Conservation (phyloP, 768 basidiomycete genomes). For the Porphyrellus cyaneotinctus region DNA sequence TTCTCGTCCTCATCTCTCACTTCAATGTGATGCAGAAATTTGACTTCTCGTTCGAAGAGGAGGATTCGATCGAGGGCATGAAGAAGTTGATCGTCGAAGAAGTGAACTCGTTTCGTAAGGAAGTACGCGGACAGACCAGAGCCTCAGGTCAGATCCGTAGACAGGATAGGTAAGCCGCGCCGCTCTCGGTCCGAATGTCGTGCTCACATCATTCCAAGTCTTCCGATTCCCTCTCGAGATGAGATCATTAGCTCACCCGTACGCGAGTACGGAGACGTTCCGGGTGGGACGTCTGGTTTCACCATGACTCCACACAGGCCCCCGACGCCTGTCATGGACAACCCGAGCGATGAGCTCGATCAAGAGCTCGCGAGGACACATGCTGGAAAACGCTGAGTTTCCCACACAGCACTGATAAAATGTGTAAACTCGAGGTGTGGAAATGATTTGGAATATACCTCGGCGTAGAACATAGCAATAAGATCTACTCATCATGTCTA, state of each 20-base stretch:
- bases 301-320: conserved; percentile 39
- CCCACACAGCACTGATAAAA: too few species aligned
- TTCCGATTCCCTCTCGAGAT: conserved; percentile 75
- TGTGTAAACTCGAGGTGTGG: too few species aligned
- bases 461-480: too few species aligned
- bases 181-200: neutral
- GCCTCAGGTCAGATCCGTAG: conserved; percentile 66
- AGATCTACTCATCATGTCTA: too few species aligned
- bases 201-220: conserved; percentile 36
- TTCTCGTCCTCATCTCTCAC: neutral
- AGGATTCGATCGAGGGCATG: conserved; percentile 97
- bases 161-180: conserved; percentile 61
- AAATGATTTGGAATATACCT: too few species aligned
- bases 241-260: conserved; percentile 78
- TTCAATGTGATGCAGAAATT: conserved; percentile 51
- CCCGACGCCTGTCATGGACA: conserved; percentile 73
- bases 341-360: conserved; percentile 82
- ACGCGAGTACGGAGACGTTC: conserved; percentile 51
- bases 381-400: conserved; percentile 34
- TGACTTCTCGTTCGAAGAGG: conserved; percentile 94
- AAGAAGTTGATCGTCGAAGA: conserved; percentile 92
- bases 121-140: conserved; percentile 53
- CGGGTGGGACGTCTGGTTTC: conserved; percentile 68
- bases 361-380: conserved; percentile 79
- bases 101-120: neutral